These are phyloP conservation scores for Neurospora sp. DNA, from an alignment of 495 filamentous ascomycete species.

Conservation along the genomic window DNA sequence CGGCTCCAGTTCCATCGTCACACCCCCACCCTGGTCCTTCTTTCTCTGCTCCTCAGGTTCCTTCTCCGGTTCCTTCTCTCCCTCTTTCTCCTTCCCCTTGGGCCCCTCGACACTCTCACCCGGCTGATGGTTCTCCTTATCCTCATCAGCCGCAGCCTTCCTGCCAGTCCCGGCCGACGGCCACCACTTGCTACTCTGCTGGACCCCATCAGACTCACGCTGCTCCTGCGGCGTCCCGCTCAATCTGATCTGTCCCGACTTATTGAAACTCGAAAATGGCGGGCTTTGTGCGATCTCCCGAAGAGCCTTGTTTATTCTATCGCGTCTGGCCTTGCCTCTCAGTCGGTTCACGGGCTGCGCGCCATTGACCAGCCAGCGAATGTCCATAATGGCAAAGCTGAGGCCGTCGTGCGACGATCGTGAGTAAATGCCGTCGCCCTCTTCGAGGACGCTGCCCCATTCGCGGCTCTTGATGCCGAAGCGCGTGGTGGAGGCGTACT, in stretches of 20 bases:
- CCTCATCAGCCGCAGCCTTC: not conserved
- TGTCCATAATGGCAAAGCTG: slow-evolving; percentile 70
- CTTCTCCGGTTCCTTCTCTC: slow-evolving; percentile 32
- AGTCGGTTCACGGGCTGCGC: slow-evolving; percentile 50
- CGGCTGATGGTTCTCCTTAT: not conserved
- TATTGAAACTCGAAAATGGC: not conserved
- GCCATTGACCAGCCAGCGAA: slow-evolving; percentile 72
- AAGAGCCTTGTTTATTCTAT: slow-evolving; percentile 38
- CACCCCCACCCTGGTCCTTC: not conserved
- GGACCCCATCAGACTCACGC: not conserved
- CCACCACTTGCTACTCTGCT: not conserved
- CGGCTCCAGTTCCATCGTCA: not conserved
- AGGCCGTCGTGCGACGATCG: slow-evolving; percentile 66
- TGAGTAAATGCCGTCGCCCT: slow-evolving; percentile 9
- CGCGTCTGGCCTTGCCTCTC: slow-evolving; percentile 36
- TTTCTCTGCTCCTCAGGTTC: not conserved
- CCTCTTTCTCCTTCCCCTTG: slow-evolving; percentile 36
- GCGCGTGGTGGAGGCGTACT: slow-evolving; percentile 61
- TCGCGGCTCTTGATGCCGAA: slow-evolving; percentile 72
- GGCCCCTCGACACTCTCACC: slow-evolving; percentile 1
- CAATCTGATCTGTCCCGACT: not conserved
- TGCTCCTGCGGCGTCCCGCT: slow-evolving; percentile 3
- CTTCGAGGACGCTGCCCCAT: slow-evolving; percentile 46
- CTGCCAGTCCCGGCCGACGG: not conserved
- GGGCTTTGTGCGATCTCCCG: slow-evolving; percentile 27